Evolutionary conservation across 768 basidiomycete species (phyloP).

Genomic region (Baorangia bicolor): DNA sequence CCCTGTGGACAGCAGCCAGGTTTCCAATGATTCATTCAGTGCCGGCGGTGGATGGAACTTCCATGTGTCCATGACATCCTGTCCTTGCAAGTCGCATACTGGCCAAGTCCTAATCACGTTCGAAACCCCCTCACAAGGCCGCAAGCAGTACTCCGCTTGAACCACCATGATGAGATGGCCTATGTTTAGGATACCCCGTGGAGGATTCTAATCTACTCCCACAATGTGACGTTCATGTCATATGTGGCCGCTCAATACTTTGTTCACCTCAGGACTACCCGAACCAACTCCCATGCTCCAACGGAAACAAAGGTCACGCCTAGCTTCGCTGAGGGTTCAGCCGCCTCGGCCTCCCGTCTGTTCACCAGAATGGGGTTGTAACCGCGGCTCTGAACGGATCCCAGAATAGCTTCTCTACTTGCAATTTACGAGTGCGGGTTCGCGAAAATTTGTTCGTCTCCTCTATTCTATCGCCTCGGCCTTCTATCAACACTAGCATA

Average conservation of each 20-base stretch:
- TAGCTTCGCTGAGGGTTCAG: neutral
- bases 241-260: neutral
- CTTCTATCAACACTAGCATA: neutral
- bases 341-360: neutral
- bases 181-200: conserved; percentile 8
- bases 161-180: neutral
- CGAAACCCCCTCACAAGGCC: neutral
- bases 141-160: neutral
- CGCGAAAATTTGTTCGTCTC: neutral
- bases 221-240: neutral
- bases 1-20: too few species aligned
- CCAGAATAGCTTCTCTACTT: conserved; percentile 1
- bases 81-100: neutral
- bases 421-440: neutral
- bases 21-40: neutral
- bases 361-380: neutral
- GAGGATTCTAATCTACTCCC: neutral
- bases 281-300: conserved; percentile 2
- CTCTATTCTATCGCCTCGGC: neutral
- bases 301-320: neutral
- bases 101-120: neutral
- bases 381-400: neutral
- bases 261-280: neutral
- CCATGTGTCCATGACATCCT: neutral
- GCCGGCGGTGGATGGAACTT: neutral